phyloP scores from a whole-genome alignment of 257 asterid species.

The Solanum stenotomum region DNA sequence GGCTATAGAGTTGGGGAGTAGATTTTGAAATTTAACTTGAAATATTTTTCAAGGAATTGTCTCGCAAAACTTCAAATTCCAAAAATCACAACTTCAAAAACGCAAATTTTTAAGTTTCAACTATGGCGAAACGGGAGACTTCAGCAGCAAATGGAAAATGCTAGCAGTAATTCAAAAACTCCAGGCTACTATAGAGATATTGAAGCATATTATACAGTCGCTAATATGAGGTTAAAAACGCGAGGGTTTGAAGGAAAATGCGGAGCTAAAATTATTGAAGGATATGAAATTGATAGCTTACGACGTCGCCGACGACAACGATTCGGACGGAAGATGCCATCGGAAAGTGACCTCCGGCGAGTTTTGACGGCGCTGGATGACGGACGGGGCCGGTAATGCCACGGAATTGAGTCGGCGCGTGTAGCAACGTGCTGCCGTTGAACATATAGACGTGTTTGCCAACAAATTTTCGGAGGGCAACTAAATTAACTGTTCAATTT shows the following conservation, averaged over 20 bases:
- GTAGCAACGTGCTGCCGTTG: constrained; percentile 37
- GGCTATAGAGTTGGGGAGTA: not conserved
- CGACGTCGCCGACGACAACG: constrained; percentile 89
- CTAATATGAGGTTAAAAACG: not conserved
- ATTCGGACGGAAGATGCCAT: constrained; percentile 58
- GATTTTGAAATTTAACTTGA: not conserved
- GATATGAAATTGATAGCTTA: constrained; percentile 21
- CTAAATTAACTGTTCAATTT: not conserved
- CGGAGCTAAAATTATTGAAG: not conserved
- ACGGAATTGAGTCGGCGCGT: constrained; percentile 39
- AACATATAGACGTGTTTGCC: not conserved
- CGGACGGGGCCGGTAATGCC: constrained; percentile 11
- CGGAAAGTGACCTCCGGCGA: constrained; percentile 10
- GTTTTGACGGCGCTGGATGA: constrained; percentile 12
- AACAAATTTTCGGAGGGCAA: not conserved
- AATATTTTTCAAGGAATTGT: not conserved
- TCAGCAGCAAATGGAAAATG: not conserved
- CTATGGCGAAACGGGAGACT: not conserved
- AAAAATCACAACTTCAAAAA: not conserved
- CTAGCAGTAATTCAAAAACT: not conserved
- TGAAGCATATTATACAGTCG: not conserved
- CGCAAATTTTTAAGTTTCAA: not conserved
- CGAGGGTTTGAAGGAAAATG: not conserved
- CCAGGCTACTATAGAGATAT: not conserved
- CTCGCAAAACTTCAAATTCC: not conserved